Evolutionary conservation across 768 basidiomycete species (phyloP).

Genomic region (Hortiboletus campestris): DNA sequence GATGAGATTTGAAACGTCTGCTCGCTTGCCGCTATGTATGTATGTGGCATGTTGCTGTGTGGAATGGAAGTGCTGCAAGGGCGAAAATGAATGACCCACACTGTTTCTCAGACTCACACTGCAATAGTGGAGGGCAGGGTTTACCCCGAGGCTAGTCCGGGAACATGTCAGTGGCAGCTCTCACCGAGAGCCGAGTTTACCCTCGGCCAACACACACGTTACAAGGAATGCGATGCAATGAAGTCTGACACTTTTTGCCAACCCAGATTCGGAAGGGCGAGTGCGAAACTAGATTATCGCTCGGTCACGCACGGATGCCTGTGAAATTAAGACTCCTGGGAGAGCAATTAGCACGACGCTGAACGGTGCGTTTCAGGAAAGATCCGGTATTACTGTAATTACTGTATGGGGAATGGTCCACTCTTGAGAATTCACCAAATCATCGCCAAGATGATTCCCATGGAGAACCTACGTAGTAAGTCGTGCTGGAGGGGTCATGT

Average conservation of each 20-base stretch:
- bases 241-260: not conserved
- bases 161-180: not conserved
- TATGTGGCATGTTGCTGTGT: not conserved
- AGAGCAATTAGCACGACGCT: not conserved
- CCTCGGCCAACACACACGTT: not conserved
- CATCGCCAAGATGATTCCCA: not conserved
- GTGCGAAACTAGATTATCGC: not conserved
- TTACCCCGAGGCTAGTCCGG: not conserved
- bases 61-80: not conserved
- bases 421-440: not conserved
- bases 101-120: not conserved
- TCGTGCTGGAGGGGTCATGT: not conserved
- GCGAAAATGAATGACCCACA: not conserved
- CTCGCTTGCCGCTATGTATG: not conserved
- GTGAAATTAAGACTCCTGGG: slow-evolving; percentile 5
- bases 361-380: slow-evolving; percentile 18
- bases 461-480: not conserved
- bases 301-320: not conserved
- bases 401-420: not conserved
- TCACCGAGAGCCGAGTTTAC: not conserved
- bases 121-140: not conserved
- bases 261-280: not conserved
- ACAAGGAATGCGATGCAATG: not conserved
- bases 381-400: slow-evolving; percentile 8
- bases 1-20: slow-evolving; percentile 5